phyloP scores from a whole-genome alignment of 768 basidiomycete species.

The Boletus vinaceobasis region DNA sequence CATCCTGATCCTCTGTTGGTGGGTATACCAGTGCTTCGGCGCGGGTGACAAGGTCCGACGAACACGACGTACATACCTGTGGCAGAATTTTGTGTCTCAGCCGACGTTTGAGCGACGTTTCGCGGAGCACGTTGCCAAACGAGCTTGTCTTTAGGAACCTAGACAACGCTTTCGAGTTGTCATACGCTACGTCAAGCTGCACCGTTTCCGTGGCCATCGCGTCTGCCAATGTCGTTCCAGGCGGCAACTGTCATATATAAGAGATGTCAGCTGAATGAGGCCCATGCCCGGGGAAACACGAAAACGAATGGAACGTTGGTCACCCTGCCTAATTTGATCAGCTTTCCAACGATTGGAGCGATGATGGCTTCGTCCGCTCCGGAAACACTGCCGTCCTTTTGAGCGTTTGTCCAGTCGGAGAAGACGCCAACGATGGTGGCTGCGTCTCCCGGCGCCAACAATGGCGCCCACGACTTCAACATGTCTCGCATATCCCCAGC shows the following conservation, averaged over 20 bases:
- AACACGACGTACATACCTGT: conserved; percentile 34
- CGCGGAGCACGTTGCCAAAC: conserved; percentile 18
- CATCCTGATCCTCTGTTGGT: conserved; percentile 16
- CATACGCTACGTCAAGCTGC: conserved; percentile 30
- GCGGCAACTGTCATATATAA: conserved; percentile 12
- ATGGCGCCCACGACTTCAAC: conserved; percentile 35
- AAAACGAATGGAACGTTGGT: background rate
- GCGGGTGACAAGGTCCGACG: background rate
- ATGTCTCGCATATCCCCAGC: conserved; percentile 28
- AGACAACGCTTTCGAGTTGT: conserved; percentile 39
- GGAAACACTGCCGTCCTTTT: conserved; percentile 8
- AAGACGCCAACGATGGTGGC: conserved; percentile 41
- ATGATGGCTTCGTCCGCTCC: conserved; percentile 12
- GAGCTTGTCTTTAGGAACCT: conserved; percentile 28
- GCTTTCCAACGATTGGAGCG: conserved; percentile 11
- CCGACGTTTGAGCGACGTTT: conserved; percentile 23
- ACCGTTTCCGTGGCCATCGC: conserved; percentile 1
- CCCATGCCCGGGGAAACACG: background rate
- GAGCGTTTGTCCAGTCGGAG: conserved; percentile 37
- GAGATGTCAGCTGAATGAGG: background rate
- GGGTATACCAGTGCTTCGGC: background rate
- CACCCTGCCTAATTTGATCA: conserved; percentile 22
- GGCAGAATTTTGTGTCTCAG: conserved; percentile 35
- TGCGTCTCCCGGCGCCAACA: conserved; percentile 28
- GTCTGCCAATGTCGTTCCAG: conserved; percentile 3